Base-by-base conservation (phyloP, 2,329 filamentous ascomycete species). In the Aaosphaeria pasadenensis region DNA sequence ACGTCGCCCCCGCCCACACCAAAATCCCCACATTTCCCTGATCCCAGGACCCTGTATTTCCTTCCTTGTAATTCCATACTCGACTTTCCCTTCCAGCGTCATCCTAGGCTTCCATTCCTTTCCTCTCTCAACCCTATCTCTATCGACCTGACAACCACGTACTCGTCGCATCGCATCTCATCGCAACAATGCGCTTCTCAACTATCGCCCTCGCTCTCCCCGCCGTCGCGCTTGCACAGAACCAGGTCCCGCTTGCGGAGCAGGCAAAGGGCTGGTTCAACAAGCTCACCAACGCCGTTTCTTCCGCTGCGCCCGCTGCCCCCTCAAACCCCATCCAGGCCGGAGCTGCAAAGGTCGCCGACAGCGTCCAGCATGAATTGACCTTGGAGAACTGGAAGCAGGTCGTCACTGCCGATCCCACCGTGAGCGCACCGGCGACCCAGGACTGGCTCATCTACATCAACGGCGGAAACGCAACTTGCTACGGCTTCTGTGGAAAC, bases 381-480 rank as follows among this genome's bases (percentile, higher is more conserved):
- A 85, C 83, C 5, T 75, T 89, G 48, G 74, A 84, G 55, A 87
- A 86, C 77, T 89, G 87, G 86, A 82, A 85, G 68, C 72, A 85
- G 29, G 82, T 84, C 3, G 75, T 92, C 51, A 84, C 75, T 44
- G 80, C 83, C 30, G 75, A 82, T 49, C 74, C 81, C 51, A 71
- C 81, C 6, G 81, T 71, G 30, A 78, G 80, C 52, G 80, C 64
- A 45, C 67, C 81, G 7, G 78, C 73, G 6, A 85, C 87, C 5
- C 85, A 87, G 71, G 85, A 90, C 71, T 91, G 86, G 86, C 85
- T 87, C 77, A 75, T 92, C 52, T 78, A 88, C 57, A 73, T 89
- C 57, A 88, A 84, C 7, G 88, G 88, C 47, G 78, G 86, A 58
- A 91, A 91, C 77, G 86, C 84, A 74, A 90, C 88, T 31, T 92